A percentile compares a stretch with the other conserved stretches of the same genome.
Evolutionary conservation across 306 rosid species (phyloP).

Genomic region (Dalbergia cochinchinensis): DNA sequence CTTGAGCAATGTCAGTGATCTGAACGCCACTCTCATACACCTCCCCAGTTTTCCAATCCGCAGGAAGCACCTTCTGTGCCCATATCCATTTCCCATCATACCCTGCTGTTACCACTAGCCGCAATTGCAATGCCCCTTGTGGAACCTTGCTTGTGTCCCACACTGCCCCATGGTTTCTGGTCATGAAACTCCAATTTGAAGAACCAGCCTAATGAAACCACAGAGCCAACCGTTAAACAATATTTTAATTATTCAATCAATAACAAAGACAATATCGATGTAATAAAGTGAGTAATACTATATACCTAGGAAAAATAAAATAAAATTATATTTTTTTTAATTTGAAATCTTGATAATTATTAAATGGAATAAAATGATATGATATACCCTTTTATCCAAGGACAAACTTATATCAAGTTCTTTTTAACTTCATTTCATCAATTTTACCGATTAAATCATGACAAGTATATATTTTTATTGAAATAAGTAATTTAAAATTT

Average conservation of each 20-base stretch:
- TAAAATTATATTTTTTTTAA: too few species aligned
- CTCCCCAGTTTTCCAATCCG: slow-evolving; percentile 67
- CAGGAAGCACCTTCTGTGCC: slow-evolving; percentile 83
- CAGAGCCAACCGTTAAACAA: neutral
- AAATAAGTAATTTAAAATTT: too few species aligned
- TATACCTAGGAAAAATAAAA: too few species aligned
- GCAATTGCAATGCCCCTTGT: slow-evolving; percentile 69
- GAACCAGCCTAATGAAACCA: slow-evolving; percentile 62
- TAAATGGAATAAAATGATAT: too few species aligned
- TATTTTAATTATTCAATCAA: neutral
- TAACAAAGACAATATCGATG: neutral
- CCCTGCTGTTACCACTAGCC: slow-evolving; percentile 72
- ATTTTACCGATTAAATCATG: too few species aligned
- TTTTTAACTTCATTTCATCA: too few species aligned
- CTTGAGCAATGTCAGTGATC: slow-evolving; percentile 75
- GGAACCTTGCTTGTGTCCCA: slow-evolving; percentile 91
- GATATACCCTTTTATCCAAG: too few species aligned
- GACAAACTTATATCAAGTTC: too few species aligned
- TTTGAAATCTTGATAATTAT: too few species aligned
- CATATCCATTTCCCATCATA: slow-evolving; percentile 79
- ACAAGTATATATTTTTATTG: too few species aligned
- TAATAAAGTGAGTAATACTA: too few species aligned
- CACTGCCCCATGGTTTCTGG: slow-evolving; percentile 72
- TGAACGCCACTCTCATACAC: slow-evolving; percentile 74
- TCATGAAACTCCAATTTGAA: slow-evolving; percentile 70